Percentiles rank a stretch among this genome's conserved stretches.
Conservation (phyloP, 257 asterid species). For the Catharanthus roseus region DNA sequence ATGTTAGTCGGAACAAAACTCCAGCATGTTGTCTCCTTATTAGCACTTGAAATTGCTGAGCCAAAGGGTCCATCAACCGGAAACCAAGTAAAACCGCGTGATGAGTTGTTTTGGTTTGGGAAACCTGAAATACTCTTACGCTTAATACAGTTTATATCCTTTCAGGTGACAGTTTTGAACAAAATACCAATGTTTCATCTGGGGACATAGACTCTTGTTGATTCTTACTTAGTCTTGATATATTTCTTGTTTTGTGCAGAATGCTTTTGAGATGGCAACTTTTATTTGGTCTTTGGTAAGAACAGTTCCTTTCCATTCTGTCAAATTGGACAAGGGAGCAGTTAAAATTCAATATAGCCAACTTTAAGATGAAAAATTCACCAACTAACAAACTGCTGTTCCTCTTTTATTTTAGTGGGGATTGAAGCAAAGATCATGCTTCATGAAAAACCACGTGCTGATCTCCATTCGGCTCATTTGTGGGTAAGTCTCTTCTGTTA, state of each 20-base stretch:
- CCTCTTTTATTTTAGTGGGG: constrained; percentile 58
- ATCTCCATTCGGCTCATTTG: constrained; percentile 52
- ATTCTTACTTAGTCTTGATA: constrained; percentile 11
- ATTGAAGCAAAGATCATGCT: constrained; percentile 57
- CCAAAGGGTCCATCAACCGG: constrained; percentile 43
- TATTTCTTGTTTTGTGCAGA: constrained; percentile 38
- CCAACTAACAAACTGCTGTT: background rate
- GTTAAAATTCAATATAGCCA: too few relatives aligned
- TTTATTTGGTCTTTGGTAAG: constrained; percentile 89
- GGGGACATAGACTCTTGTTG: background rate
- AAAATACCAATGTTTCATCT: background rate
- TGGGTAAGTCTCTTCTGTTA: constrained; percentile 40
- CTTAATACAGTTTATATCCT: constrained; percentile 76
- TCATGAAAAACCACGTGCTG: constrained; percentile 76
- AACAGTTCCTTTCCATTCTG: constrained; percentile 18
- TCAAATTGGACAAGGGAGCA: too few relatives aligned
- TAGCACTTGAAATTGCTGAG: constrained; percentile 82
- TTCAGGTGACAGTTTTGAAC: constrained; percentile 49
- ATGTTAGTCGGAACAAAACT: constrained; percentile 89
- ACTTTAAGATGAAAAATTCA: too few relatives aligned
- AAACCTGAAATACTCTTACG: constrained; percentile 70
- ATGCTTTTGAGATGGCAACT: constrained; percentile 96
- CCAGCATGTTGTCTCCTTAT: constrained; percentile 76
- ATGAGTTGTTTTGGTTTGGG: too few relatives aligned
- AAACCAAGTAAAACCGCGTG: constrained; percentile 74